Conservation (phyloP, 768 basidiomycete species). For the Exsudoporus frostii region DNA sequence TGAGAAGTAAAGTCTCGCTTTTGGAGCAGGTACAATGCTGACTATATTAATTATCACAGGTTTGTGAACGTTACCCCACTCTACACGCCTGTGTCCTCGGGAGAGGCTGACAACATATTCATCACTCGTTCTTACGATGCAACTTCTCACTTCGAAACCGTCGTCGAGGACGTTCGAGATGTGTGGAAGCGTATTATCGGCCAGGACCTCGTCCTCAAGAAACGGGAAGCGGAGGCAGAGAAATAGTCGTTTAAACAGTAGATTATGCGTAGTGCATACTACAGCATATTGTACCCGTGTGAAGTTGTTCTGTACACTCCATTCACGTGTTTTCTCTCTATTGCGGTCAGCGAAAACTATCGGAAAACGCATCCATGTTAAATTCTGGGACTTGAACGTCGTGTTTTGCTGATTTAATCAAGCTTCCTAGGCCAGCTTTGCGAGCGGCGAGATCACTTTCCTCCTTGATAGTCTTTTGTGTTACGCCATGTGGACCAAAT, state of each 20-base stretch:
- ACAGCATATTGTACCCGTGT: slow-evolving; percentile 9
- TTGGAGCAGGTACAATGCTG: slow-evolving; percentile 3
- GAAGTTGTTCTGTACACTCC: slow-evolving; percentile 6
- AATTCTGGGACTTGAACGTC: slow-evolving; percentile 86
- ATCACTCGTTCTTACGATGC: slow-evolving; percentile 98
- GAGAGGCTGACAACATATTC: slow-evolving; percentile 86
- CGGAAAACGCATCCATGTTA: slow-evolving; percentile 75
- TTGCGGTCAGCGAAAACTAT: slow-evolving; percentile 15
- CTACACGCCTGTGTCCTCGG: slow-evolving; percentile 84
- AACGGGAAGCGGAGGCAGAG: slow-evolving; percentile 71
- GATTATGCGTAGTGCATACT: slow-evolving; percentile 5
- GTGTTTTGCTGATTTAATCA: slow-evolving; percentile 90
- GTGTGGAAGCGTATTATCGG: slow-evolving; percentile 90
- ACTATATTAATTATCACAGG: slow-evolving; percentile 39
- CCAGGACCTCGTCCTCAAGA: slow-evolving; percentile 78
- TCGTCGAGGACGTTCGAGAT: slow-evolving; percentile 94
- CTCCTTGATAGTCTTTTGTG: slow-evolving; percentile 37
- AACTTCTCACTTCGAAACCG: slow-evolving; percentile 98
- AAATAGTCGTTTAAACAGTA: slow-evolving; percentile 29
- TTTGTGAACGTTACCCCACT: slow-evolving; percentile 87
- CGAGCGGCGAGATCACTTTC: slow-evolving; percentile 60
- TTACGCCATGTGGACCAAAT: slow-evolving; percentile 17
- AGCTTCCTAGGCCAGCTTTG: slow-evolving; percentile 72
- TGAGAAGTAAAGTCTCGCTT: slow-evolving; percentile 68
- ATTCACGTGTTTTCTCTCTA: slow-evolving; percentile 1